Conservation (phyloP, 768 basidiomycete genomes). For the Boletales sp. region DNA sequence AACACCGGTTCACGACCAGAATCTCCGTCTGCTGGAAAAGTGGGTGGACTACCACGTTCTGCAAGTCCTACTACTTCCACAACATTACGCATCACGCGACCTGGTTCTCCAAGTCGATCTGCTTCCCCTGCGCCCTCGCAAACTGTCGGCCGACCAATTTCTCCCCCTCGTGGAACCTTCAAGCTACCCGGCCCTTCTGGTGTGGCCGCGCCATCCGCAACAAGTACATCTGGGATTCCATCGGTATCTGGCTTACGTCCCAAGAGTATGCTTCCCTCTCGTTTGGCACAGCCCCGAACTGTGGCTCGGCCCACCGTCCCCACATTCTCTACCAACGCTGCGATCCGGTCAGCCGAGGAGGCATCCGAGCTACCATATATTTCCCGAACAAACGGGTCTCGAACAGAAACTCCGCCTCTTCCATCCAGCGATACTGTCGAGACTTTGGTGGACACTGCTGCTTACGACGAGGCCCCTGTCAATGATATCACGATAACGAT, state of each 20-base stretch:
- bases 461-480: slow-evolving; percentile 22
- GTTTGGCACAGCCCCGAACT: slow-evolving; percentile 63
- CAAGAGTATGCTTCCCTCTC: slow-evolving; percentile 71
- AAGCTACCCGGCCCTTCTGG: slow-evolving; percentile 38
- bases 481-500: slow-evolving; percentile 79
- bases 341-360: slow-evolving; percentile 22
- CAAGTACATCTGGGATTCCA: slow-evolving; percentile 24
- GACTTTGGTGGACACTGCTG: slow-evolving; percentile 31
- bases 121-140: slow-evolving; percentile 36
- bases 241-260: slow-evolving; percentile 44
- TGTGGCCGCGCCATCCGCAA: slow-evolving; percentile 7
- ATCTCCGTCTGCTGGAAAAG: slow-evolving; percentile 42
- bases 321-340: slow-evolving; percentile 20
- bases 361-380: slow-evolving; percentile 30
- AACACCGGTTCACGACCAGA: slow-evolving; percentile 44
- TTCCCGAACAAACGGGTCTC: slow-evolving; percentile 15
- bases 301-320: slow-evolving; percentile 30
- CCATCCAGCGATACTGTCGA: slow-evolving; percentile 29
- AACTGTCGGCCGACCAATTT: slow-evolving; percentile 42
- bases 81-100: slow-evolving; percentile 40
- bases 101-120: slow-evolving; percentile 40
- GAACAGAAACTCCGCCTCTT: slow-evolving; percentile 11
- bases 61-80: slow-evolving; percentile 42
- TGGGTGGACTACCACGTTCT: slow-evolving; percentile 45
- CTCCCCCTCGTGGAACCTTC: slow-evolving; percentile 42